These are phyloP conservation scores for Drechslera avenae DNA, from an alignment of 2,329 filamentous ascomycete genomes.

Conservation along the genomic window DNA sequence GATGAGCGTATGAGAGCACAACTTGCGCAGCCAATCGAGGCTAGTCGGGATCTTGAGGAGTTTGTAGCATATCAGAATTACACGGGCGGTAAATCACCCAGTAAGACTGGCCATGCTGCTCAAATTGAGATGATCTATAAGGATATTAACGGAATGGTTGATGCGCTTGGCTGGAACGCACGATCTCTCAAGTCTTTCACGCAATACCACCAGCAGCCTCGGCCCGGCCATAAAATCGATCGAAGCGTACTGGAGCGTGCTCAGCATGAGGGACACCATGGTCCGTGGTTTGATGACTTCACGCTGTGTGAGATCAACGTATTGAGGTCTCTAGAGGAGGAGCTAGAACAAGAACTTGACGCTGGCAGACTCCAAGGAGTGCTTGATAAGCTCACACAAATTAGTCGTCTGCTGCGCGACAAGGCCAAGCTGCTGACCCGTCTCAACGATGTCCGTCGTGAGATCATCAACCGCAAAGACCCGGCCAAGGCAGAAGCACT, in stretches of 20 bases:
- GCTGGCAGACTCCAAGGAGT: slow-evolving; percentile 71
- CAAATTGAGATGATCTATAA: slow-evolving; percentile 65
- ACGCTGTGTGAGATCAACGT: slow-evolving; percentile 76
- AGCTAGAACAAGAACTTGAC: slow-evolving; percentile 69
- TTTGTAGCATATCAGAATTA: slow-evolving; percentile 66
- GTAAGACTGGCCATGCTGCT: slow-evolving; percentile 51
- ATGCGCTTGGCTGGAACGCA: slow-evolving; percentile 86
- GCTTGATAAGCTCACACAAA: slow-evolving; percentile 69
- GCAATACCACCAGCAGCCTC: slow-evolving; percentile 61
- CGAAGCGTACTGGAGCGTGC: slow-evolving; percentile 66
- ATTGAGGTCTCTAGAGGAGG: slow-evolving; percentile 64
- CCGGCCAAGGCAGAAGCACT: slow-evolving; percentile 68
- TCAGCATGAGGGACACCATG: slow-evolving; percentile 43
- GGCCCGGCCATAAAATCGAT: slow-evolving; percentile 60
- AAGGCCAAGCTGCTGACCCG: slow-evolving; percentile 71
- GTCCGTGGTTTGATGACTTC: slow-evolving; percentile 67
- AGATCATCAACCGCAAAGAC: slow-evolving; percentile 72
- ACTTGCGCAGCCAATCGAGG: slow-evolving; percentile 64
- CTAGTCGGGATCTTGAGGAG: slow-evolving; percentile 67
- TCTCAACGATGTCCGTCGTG: slow-evolving; percentile 76
- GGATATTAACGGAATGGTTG: slow-evolving; percentile 92
- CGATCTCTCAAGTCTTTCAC: slow-evolving; percentile 67
- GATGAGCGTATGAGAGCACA: slow-evolving; percentile 70
- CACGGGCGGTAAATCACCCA: slow-evolving; percentile 40
- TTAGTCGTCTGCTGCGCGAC: slow-evolving; percentile 71